phyloP scores from a whole-genome alignment of 1,284 basidiomycete species.

The Sporisorium sorghi region DNA sequence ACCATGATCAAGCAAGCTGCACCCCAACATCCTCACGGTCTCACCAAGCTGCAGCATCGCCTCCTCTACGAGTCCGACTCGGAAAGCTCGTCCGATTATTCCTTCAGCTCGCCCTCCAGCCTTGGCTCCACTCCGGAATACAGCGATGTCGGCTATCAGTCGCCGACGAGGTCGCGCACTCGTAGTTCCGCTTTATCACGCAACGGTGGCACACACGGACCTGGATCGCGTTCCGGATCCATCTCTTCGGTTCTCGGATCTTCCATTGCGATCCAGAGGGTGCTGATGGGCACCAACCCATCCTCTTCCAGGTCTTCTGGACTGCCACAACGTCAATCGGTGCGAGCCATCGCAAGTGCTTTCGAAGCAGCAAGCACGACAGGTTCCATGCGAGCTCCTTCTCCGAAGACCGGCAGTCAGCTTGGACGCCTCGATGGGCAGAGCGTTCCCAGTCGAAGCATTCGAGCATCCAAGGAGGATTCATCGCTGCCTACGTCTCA shows the following conservation, averaged over 20 bases:
- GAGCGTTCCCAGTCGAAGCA: neutral
- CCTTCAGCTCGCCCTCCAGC: conserved; percentile 45
- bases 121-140: conserved; percentile 34
- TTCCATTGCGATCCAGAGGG: conserved; percentile 38
- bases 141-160: conserved; percentile 32
- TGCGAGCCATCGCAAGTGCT: conserved; percentile 30
- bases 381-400: conserved; percentile 1
- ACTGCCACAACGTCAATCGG: conserved; percentile 28
- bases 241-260: conserved; percentile 36
- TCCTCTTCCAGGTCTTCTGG: neutral
- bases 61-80: conserved; percentile 52
- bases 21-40: conserved; percentile 34
- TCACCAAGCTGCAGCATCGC: conserved; percentile 48
- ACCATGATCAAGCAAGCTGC: conserved; percentile 49
- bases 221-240: conserved; percentile 29
- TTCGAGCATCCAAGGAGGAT: neutral
- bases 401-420: conserved; percentile 3
- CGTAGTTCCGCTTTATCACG: conserved; percentile 14
- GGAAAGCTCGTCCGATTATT: conserved; percentile 35
- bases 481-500: neutral
- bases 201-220: conserved; percentile 11
- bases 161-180: conserved; percentile 22
- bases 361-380: conserved; percentile 17
- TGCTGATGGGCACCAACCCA: conserved; percentile 24
- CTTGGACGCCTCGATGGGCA: conserved; percentile 24